These are phyloP conservation scores for Candida tetrigidarum DNA, from an alignment of 1,139 yeast species.

Conservation along the genomic window DNA sequence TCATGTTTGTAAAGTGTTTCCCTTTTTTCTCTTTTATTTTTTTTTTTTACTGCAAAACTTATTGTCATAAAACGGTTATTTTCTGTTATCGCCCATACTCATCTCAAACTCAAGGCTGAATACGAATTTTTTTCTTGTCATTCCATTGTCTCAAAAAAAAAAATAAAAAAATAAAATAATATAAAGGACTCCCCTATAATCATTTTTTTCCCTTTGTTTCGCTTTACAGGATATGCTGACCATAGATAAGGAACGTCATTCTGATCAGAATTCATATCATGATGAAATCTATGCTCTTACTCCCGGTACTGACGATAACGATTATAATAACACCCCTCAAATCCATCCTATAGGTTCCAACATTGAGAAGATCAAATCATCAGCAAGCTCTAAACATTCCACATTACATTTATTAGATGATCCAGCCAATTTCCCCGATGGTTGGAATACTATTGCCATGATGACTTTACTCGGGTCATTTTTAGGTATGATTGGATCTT, in stretches of 20 bases:
- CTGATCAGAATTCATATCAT: background rate
- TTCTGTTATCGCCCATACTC: too few relatives aligned
- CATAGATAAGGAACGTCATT: background rate
- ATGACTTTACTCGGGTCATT: slow-evolving; percentile 28
- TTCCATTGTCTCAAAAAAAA: too few relatives aligned
- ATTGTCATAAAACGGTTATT: too few relatives aligned
- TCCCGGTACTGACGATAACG: background rate
- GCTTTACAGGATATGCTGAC: background rate
- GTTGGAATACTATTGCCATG: slow-evolving; percentile 24
- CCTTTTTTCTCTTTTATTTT: too few relatives aligned
- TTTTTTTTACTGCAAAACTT: too few relatives aligned
- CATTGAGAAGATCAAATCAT: background rate
- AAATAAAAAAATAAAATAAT: background rate
- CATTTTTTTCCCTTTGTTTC: background rate
- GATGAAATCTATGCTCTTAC: background rate
- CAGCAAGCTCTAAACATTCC: slow-evolving; percentile 1
- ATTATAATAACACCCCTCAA: background rate
- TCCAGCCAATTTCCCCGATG: slow-evolving; percentile 30
- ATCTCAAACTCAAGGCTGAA: too few relatives aligned
- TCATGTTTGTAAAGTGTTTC: too few relatives aligned
- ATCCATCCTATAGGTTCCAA: background rate
- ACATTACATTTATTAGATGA: slow-evolving; percentile 18
- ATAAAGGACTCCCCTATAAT: background rate
- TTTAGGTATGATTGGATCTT: slow-evolving; percentile 27
- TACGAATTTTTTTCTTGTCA: too few relatives aligned